Conservation (phyloP, 2,329 filamentous ascomycete genomes). For the Epichloe bromicola region DNA sequence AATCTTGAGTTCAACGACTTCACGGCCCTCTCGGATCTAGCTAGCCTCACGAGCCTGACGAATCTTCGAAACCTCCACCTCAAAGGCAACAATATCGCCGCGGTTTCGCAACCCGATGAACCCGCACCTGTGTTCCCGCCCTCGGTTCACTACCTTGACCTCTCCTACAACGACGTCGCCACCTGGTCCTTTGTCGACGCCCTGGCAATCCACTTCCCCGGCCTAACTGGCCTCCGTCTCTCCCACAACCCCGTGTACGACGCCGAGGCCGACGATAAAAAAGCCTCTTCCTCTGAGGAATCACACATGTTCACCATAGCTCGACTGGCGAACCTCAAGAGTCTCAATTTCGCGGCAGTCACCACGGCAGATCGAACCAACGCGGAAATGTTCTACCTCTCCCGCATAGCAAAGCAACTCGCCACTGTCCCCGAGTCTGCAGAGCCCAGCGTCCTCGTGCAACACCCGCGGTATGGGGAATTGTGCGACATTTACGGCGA, state of each 20-base stretch:
- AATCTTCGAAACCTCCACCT: constrained; percentile 51
- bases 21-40: constrained; percentile 41
- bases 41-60: constrained; percentile 35
- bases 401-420: constrained; percentile 66
- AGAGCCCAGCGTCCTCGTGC: constrained; percentile 40
- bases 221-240: constrained; percentile 61
- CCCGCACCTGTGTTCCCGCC: constrained; percentile 35
- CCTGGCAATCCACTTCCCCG: constrained; percentile 56
- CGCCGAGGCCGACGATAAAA: constrained; percentile 29
- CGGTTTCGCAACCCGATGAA: constrained; percentile 18
- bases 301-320: constrained; percentile 81
- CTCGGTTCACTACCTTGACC: constrained; percentile 51
- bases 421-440: constrained; percentile 40
- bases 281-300: constrained; percentile 52
- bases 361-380: constrained; percentile 65
- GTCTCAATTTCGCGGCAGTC: constrained; percentile 63
- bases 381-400: constrained; percentile 88
- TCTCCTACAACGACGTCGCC: constrained; percentile 58
- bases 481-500: constrained; percentile 67
- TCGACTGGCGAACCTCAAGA: constrained; percentile 53
- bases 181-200: constrained; percentile 64
- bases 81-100: constrained; percentile 60
- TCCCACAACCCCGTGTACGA: constrained; percentile 78
- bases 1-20: constrained; percentile 65
- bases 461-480: constrained; percentile 59